Percentiles rank a stretch among this genome's conserved stretches.
These are phyloP conservation scores for Beverwykella pulmonaria DNA, from an alignment of 495 filamentous ascomycete species.

Conservation along the genomic window DNA sequence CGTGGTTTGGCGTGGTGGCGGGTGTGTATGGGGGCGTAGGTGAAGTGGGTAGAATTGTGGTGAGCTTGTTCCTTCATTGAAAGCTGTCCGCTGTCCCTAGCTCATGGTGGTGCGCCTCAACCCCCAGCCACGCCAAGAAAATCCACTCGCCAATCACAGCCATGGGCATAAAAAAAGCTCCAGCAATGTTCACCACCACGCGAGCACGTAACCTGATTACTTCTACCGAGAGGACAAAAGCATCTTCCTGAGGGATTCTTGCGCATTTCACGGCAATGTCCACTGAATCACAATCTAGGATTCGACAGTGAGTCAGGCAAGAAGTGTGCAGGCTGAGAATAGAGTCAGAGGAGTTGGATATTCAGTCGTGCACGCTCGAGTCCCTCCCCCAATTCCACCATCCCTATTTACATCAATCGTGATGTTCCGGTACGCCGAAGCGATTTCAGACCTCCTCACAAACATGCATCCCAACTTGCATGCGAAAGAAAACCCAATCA, in stretches of 20 bases:
- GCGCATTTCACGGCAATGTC: too few species aligned
- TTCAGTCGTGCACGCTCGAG: background rate
- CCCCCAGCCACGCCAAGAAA: slow-evolving; percentile 2
- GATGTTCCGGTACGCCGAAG: slow-evolving; percentile 30
- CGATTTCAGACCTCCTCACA: slow-evolving; percentile 10
- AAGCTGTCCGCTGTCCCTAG: slow-evolving; percentile 24
- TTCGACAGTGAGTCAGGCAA: background rate
- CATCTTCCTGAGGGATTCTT: too few species aligned
- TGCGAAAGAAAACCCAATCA: slow-evolving; percentile 32
- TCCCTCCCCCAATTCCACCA: background rate
- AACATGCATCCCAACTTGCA: slow-evolving; percentile 12
- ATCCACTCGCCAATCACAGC: background rate
- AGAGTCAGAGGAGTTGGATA: background rate
- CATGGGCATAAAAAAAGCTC: too few species aligned
- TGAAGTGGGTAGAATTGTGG: background rate
- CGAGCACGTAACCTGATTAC: too few species aligned
- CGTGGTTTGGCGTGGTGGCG: background rate
- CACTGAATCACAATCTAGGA: too few species aligned
- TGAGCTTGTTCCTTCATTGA: background rate
- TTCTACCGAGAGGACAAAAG: too few species aligned
- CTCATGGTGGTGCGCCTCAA: background rate
- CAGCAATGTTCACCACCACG: too few species aligned
- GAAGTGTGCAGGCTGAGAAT: background rate
- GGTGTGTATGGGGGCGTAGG: background rate
- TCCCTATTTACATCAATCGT: slow-evolving; percentile 29